These are phyloP conservation scores for Yarrowia sp. DNA, from an alignment of 805 yeast genomes.

Conservation along the genomic window DNA sequence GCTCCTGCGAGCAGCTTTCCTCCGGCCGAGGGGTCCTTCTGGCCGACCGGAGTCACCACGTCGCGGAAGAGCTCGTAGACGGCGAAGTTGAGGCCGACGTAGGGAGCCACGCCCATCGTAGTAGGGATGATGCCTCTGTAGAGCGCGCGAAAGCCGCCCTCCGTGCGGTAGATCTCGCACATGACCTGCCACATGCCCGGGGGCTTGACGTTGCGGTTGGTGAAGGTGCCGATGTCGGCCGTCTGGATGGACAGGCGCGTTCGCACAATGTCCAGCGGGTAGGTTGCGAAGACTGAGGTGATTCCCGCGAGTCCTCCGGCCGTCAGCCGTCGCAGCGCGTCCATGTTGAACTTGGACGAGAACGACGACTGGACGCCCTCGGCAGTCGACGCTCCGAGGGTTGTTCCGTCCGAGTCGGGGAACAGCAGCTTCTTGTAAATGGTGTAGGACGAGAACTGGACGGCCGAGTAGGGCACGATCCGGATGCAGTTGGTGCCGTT, in stretches of 20 bases:
- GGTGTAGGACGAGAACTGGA: slow-evolving; percentile 86
- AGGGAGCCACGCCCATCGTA: slow-evolving; percentile 90
- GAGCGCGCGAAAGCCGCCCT: slow-evolving; percentile 78
- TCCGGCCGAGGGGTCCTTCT: slow-evolving; percentile 43
- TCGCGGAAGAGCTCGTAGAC: slow-evolving; percentile 81
- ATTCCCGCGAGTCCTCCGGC: slow-evolving; percentile 85
- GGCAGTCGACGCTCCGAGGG: slow-evolving; percentile 29
- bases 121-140: slow-evolving; percentile 91
- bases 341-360: slow-evolving; percentile 35
- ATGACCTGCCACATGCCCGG: slow-evolving; percentile 70
- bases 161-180: slow-evolving; percentile 58
- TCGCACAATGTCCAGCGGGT: slow-evolving; percentile 87
- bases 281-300: slow-evolving; percentile 75
- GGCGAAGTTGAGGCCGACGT: slow-evolving; percentile 89
- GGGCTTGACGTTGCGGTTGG: slow-evolving; percentile 41
- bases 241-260: slow-evolving; percentile 89
- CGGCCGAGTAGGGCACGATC: slow-evolving; percentile 91
- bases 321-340: slow-evolving; percentile 57
- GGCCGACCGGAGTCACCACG: slow-evolving; percentile 42
- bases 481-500: slow-evolving; percentile 87
- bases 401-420: slow-evolving; percentile 36
- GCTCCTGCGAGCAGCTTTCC: slow-evolving; percentile 79
- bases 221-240: slow-evolving; percentile 48
- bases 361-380: slow-evolving; percentile 8
- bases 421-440: slow-evolving; percentile 47